Conservation (phyloP, 2,329 filamentous ascomycete species). For the Neonectria hederae region DNA sequence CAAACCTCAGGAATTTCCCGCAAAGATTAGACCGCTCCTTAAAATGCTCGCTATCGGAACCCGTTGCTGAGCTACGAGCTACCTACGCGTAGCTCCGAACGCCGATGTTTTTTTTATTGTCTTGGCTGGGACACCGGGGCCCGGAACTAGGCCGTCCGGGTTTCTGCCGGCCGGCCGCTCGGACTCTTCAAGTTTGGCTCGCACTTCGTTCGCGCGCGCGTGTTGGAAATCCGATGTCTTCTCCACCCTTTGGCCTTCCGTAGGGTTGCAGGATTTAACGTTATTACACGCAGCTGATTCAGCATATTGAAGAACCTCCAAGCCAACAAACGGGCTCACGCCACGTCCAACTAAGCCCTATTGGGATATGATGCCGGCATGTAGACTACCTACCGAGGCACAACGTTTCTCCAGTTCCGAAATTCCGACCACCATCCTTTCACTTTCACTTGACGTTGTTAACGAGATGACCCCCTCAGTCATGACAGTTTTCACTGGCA, state of each 20-base stretch:
- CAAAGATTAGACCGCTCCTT: not conserved
- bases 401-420: not conserved
- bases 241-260: not conserved
- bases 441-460: not conserved
- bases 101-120: not conserved
- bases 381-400: not conserved
- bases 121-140: not conserved
- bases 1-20: not conserved
- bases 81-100: not conserved
- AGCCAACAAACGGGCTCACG: not conserved
- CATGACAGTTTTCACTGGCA: not conserved
- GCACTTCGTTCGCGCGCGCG: slow-evolving; percentile 17
- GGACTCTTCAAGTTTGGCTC: not conserved
- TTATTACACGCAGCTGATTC: slow-evolving; percentile 31
- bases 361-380: not conserved
- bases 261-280: slow-evolving; percentile 14
- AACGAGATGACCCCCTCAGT: not conserved
- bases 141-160: not conserved
- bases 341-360: not conserved
- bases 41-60: not conserved
- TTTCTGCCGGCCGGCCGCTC: not conserved
- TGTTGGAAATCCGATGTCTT: slow-evolving; percentile 16
- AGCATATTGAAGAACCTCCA: slow-evolving; percentile 1
- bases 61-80: not conserved
- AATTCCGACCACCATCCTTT: not conserved